Evolutionary conservation across 2,329 filamentous ascomycete genomes (phyloP), one percentile per base, ranked within the genome.

Genomic region (Aurifilum marmelostoma): DNA sequence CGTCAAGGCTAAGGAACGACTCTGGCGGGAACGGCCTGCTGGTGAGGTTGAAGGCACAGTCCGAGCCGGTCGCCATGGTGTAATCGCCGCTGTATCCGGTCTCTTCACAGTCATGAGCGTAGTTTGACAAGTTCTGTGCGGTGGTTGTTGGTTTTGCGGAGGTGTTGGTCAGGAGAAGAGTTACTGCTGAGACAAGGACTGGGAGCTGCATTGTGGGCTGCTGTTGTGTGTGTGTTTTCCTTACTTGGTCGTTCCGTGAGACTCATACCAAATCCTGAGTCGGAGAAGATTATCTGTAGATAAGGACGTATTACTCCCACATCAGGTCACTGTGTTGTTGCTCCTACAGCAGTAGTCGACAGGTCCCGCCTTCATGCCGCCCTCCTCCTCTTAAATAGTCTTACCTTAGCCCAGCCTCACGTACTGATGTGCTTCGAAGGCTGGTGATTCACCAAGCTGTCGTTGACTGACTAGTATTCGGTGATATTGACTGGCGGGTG

Each of bases 101-200:
- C 24, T 41, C 41, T 14, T n/a, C 24, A 41, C 69, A 70, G 47
- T 66, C 66, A 11, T 67, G 63, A 21, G 52, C 59, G 32, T 63
- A 70, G 34, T 61, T 61, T n/a, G 69, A 68, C 24, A 70, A 68
- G 1, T 37, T 24, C 29, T 54, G 66, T n/a, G 58, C 43, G 50
- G 39, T 29, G n/a, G 21, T 1, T 27, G 37, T 24, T 43, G 50
- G 9, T 58, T 24, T 3, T 58, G 21, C 21, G 24, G 58, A n/a
- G 18, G 32, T 39, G 58, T 1, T 24, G 63, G 34, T 32, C 18
- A 64, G 54, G 9, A 63, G 2, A 8, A 47, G 43, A n/a, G 43
- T 8, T 47, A 32, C 27, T 39, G 14, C 5, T 18, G 29, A 34
- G 41, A 41, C 12, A 37, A 34, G 12, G 14, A 5, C 7, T 9